Conservation (phyloP, 2,329 filamentous ascomycete species). For the Chaetomium olivaceum region DNA sequence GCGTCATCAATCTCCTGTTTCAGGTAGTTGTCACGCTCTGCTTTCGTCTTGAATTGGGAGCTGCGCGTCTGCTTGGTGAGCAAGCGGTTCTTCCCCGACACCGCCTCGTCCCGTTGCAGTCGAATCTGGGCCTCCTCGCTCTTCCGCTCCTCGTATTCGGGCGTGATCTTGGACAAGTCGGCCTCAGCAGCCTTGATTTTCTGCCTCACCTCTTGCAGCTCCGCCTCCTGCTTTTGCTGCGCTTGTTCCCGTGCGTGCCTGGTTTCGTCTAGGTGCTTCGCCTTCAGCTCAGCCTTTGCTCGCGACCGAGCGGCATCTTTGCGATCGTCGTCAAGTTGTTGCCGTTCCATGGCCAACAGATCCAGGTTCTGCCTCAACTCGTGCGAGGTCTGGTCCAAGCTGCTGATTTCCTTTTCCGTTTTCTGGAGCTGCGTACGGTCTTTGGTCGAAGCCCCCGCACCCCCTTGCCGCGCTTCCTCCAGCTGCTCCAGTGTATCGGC, state of each 20-base stretch:
- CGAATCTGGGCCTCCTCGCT: conserved; percentile 70
- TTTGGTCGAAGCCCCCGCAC: conserved; percentile 80
- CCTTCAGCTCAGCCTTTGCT: conserved; percentile 83
- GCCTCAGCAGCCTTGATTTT: conserved; percentile 75
- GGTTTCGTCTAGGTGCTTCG: conserved; percentile 79
- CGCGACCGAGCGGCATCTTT: conserved; percentile 75
- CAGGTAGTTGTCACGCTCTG: conserved; percentile 82
- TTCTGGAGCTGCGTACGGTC: conserved; percentile 74
- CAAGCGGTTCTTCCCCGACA: conserved; percentile 73
- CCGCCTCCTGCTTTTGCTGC: conserved; percentile 67
- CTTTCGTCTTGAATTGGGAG: conserved; percentile 83
- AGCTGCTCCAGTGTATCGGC: conserved; percentile 76
- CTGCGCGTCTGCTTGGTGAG: conserved; percentile 91
- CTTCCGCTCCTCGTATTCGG: conserved; percentile 73
- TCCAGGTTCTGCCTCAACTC: conserved; percentile 81
- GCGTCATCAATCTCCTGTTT: conserved; percentile 78
- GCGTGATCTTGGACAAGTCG: conserved; percentile 73
- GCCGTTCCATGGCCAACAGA: conserved; percentile 78
- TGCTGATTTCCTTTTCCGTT: conserved; percentile 75
- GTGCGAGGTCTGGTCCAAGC: conserved; percentile 76
- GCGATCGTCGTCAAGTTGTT: conserved; percentile 86
- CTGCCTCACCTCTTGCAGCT: conserved; percentile 69
- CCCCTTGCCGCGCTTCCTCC: conserved; percentile 77
- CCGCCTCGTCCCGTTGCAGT: conserved; percentile 71
- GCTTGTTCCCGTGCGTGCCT: conserved; percentile 76